Conservation (phyloP, 768 basidiomycete genomes). For the Trametes sanguinea region DNA sequence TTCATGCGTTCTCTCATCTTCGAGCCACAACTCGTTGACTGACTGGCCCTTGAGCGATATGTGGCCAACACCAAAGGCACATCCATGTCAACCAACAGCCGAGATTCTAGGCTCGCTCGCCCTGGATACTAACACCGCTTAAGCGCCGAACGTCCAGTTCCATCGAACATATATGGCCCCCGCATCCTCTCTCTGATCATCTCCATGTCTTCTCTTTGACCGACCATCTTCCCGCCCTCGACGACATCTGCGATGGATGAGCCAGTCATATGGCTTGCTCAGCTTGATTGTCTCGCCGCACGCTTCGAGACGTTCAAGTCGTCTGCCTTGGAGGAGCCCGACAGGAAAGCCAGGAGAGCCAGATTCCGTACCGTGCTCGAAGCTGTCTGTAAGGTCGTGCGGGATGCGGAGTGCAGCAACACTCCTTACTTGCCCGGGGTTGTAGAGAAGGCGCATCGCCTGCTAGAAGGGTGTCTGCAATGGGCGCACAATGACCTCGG, state of each 20-base stretch:
- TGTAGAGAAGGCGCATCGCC: slow-evolving; percentile 9
- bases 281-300: slow-evolving; percentile 7
- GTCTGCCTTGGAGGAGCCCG: slow-evolving; percentile 4
- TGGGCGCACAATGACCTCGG: slow-evolving; percentile 18
- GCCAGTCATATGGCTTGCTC: not conserved
- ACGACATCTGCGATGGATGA: not conserved
- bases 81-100: not conserved
- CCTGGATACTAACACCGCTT: slow-evolving; percentile 11
- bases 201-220: not conserved
- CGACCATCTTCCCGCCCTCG: not conserved
- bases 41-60: no score
- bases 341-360: slow-evolving; percentile 10
- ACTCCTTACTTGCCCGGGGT: not conserved
- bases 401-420: slow-evolving; percentile 9
- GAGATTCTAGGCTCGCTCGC: slow-evolving; percentile 8
- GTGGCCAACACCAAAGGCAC: no score
- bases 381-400: slow-evolving; percentile 18
- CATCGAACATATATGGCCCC: slow-evolving; percentile 7
- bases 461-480: slow-evolving; percentile 19
- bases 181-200: not conserved
- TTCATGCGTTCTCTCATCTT: no score
- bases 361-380: slow-evolving; percentile 8
- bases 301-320: slow-evolving; percentile 10
- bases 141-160: slow-evolving; percentile 10
- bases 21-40: no score